Conservation (phyloP, 441 rosid species). For the Mallotus japonicus region DNA sequence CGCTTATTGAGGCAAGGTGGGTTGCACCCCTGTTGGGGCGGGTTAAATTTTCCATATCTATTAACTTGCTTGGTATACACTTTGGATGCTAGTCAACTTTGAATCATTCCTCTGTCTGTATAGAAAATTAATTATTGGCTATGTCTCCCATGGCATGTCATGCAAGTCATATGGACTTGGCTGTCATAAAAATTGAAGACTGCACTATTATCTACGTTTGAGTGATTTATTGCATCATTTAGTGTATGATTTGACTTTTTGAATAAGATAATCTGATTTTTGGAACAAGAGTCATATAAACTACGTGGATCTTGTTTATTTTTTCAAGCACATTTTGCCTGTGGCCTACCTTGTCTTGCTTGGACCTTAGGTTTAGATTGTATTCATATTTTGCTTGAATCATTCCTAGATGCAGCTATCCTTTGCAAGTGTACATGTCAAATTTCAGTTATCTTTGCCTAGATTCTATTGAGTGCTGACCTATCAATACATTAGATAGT, state of each 20-base stretch:
- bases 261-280: no score
- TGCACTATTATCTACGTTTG: no score
- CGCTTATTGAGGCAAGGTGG: background rate
- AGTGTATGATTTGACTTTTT: no score
- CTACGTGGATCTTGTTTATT: no score
- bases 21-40: background rate
- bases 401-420: background rate
- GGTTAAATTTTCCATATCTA: background rate
- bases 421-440: background rate
- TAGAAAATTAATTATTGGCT: no score
- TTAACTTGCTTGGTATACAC: background rate
- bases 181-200: no score
- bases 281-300: no score
- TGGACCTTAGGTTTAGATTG: background rate
- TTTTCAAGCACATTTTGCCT: no score
- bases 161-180: no score
- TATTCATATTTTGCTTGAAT: background rate
- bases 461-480: constrained; percentile 7
- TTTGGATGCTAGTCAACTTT: background rate
- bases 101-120: background rate
- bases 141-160: no score
- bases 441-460: background rate
- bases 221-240: no score
- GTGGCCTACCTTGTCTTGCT: no score
- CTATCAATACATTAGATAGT: background rate